Evolutionary conservation across 2,329 filamentous ascomycete species (phyloP), one percentile per base, ranked within the genome.

Genomic region (Hypoxylon sp.): DNA sequence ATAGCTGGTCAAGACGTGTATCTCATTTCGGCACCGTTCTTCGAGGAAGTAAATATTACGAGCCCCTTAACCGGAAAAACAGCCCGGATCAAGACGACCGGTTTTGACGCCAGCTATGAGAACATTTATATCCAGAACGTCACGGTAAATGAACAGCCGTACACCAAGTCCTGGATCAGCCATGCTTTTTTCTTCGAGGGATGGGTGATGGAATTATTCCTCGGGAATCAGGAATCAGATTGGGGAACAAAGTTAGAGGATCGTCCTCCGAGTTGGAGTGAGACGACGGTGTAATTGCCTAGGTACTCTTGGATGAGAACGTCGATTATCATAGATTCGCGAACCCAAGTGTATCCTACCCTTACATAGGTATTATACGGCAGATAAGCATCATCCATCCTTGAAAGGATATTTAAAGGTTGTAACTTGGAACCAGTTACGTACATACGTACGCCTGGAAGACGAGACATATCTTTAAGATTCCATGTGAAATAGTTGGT

Each of bases 201-300:
- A 0, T 86, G 86, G 9, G 80, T 83, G 1, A 74, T 91, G 71
- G 88, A 90, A 70, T 70, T 91, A 45, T 81, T 78, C 86, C 84
- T 85, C 3, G 90, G 90, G 3, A 87, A 87, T 60, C 82, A 90
- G 71, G 89, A 79, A 72, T 75, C 89, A 11, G 80, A 83, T 79
- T 93, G 90, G 89, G 87, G 93, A 49, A 91, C 89, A 0, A 90
- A 93, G 73, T 86, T 72, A 7, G 74, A 76, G 45, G 76, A 78
- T 71, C 72, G 76, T 3, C 76, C 76, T 7, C 76, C 76, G 2
- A 78, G 76, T 28, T 76, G 71, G 71, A 67, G 65, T 17, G 66
- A 62, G 28, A 56, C 43, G 9, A 49, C 58, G 53, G 45, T 63
- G 3, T 70, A 25, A 62, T 43, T 30, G 9, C 28, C 28, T 30